These are phyloP conservation scores for Phytophthora boehmeriae DNA, from an alignment of 352 stramenopile genomes.

Conservation along the genomic window DNA sequence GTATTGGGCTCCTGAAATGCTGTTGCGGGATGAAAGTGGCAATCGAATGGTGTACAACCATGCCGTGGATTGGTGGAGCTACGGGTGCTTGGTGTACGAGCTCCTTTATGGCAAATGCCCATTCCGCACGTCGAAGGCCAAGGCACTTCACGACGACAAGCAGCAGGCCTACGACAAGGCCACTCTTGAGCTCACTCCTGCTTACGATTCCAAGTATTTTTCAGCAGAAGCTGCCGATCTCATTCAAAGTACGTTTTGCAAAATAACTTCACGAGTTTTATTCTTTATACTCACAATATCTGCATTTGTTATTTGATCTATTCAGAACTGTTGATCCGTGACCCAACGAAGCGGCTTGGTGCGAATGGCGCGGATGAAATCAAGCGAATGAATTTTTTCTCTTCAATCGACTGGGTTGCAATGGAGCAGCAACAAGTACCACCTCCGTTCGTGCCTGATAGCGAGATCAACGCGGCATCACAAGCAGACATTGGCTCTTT, in stretches of 20 bases:
- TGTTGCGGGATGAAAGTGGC: constrained; percentile 88
- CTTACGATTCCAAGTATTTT: constrained; percentile 85
- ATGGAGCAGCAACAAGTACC: constrained; percentile 73
- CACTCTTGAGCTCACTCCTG: constrained; percentile 76
- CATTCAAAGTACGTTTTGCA: constrained; percentile 64
- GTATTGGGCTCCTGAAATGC: constrained; percentile 98
- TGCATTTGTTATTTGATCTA: constrained; percentile 4
- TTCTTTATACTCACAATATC: constrained; percentile 9
- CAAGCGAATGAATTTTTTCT: constrained; percentile 84
- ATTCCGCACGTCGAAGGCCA: constrained; percentile 95
- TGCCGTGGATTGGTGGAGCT: constrained; percentile 97
- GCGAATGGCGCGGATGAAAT: constrained; percentile 76
- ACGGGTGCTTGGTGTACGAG: constrained; percentile 97
- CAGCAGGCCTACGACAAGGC: constrained; percentile 87
- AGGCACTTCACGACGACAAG: constrained; percentile 93
- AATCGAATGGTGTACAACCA: constrained; percentile 95
- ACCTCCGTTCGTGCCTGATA: constrained; percentile 80
- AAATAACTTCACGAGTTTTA: background rate
- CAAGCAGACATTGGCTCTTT: constrained; percentile 85
- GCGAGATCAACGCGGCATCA: constrained; percentile 86
- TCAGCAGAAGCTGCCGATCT: constrained; percentile 75
- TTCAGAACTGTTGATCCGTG: constrained; percentile 76
- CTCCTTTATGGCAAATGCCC: constrained; percentile 96
- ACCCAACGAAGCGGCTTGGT: constrained; percentile 73
- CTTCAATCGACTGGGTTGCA: constrained; percentile 69